Evolutionary conservation across 148 eudicot species (phyloP), one percentile per base, ranked within the genome.

Genomic region (Chenopodium album): DNA sequence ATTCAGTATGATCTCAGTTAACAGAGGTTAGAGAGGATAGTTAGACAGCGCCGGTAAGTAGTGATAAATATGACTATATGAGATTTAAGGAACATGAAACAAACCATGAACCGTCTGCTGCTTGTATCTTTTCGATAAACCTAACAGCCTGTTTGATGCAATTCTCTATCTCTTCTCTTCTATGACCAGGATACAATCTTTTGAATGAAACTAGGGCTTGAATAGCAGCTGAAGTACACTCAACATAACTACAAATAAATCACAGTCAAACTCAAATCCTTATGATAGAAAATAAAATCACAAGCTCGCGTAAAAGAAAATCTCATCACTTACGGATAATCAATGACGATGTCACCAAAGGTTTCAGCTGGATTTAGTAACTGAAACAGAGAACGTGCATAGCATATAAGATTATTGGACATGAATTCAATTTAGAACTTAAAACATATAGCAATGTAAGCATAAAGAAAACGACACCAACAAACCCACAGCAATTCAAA

Each of bases 311-410:
- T 56, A 65, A 46, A 37, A 44, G 46, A 46, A 67, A 81, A 67
- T 44, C 76, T 77, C 72, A 78, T 70, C 70, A 89, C 98, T 91
- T 92, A 97, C 99, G 98, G 95, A 81, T 97, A 97, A 82, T 97
- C 99, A 86, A 97, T 92, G 66, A 97, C 98, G 77, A 97, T 94
- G 87, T 97, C 99, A 80, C 99, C 99, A 84, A 97, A 97, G 50
- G 98, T 94, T 83, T 97, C 99, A 78, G 99, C 95, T 66, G 99
- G 99, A 84, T 97, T 97, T 84, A 97, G 82, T 76, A 94, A 78
- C 99, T 97, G 94, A 75, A 80, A 88, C 29, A 74, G 52, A 77
- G 62, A 31, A 77, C 1, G 10, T 11, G 32, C 9, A 50, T 7
- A 74, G 37, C 63, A 74, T 46, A 74, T 50, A 26, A 74, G 77